Evolutionary conservation across 805 yeast species (phyloP), one percentile per base, ranked within the genome.

Genomic region (Groenewaldozyma salmanticensis): DNA sequence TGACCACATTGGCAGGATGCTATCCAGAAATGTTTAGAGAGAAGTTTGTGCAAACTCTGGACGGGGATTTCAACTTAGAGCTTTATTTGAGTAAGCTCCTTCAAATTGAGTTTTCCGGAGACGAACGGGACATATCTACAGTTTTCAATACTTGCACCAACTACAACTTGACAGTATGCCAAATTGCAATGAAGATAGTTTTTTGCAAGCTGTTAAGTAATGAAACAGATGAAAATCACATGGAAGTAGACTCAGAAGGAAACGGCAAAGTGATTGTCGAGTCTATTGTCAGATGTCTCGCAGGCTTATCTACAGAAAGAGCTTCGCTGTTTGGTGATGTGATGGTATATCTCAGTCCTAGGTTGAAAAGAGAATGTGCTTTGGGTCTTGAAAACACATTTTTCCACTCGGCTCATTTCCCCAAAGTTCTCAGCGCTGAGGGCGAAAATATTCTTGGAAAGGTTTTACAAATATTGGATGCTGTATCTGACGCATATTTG

Each of bases 381-480:
- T 31, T 37, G 13, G 33, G 35, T n/a, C 34, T 42, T 20, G 55
- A 54, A 37, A 21, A 40, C 9, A 24, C 20, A 4, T 54, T 50
- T 31, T 37, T 53, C 6, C 35, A 44, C 11, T 46, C 55, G n/a
- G 37, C 44, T 7, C 36, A 47, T 7, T 53, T 50, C 33, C 55
- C 58, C 18, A 20, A 38, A 16, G 45, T 49, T 4, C 27, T 39
- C 31, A 39, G 27, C 13, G 13, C 7, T 7, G 40, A 37, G 16
- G 41, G 27, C 11, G 38, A 27, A 21, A 47, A 49, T 22, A 34
- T 48, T 20, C 44, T 45, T 21, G 41, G 39, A 4, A 31, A 21
- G 13, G 22, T 52, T 32, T 40, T 45, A 32, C 54, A 52, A 36
- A 38, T 54, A 21, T 45, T 52, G 2, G 58, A 53, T 42, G 54